Percentiles rank a stretch among this genome's conserved stretches.
Conservation (phyloP, 75 land plant species). For the Cupressus sempervirens region DNA sequence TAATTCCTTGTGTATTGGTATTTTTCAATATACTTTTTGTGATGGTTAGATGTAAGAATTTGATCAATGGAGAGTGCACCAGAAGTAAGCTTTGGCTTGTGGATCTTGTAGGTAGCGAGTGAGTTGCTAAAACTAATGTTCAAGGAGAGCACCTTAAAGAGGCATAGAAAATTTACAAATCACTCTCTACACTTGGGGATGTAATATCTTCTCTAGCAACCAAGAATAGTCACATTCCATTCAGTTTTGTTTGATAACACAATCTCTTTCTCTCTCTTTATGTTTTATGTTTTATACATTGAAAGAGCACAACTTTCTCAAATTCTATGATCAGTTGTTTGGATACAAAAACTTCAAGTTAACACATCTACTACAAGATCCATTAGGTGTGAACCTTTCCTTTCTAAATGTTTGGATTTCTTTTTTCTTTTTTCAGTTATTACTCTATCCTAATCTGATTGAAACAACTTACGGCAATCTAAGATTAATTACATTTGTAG, state of each 20-base stretch:
- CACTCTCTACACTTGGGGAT: no score
- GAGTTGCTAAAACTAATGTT: no score
- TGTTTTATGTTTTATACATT: no score
- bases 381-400: conserved; percentile 53
- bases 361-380: conserved; percentile 97
- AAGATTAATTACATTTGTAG: conserved; percentile 28
- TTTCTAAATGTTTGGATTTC: not conserved
- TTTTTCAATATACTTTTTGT: conserved; percentile 85
- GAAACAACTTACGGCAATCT: not conserved
- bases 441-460: not conserved
- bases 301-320: no score
- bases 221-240: no score
- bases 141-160: no score
- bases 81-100: no score
- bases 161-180: no score
- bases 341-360: conserved; percentile 88
- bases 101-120: no score
- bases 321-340: not conserved
- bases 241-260: no score
- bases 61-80: conserved; percentile 80
- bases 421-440: not conserved
- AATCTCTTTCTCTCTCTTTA: no score
- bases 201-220: no score
- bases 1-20: not conserved
- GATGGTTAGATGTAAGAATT: conserved; percentile 85